phyloP scores from a whole-genome alignment of 2,329 filamentous ascomycete genomes.

The Arthrocladium fulminans region DNA sequence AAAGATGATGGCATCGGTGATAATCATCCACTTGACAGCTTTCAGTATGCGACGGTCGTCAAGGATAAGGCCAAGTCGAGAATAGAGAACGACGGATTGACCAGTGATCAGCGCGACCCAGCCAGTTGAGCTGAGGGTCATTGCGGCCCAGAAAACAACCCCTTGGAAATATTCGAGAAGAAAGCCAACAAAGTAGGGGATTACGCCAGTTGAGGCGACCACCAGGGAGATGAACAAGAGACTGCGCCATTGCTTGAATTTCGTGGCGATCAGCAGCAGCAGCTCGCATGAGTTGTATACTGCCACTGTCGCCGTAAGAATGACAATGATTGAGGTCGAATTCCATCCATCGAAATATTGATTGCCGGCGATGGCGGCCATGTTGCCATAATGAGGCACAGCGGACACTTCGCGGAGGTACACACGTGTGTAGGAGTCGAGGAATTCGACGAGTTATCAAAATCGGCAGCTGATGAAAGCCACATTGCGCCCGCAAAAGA shows the following conservation, averaged over 20 bases:
- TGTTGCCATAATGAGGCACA: background rate
- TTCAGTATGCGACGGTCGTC: slow-evolving; percentile 29
- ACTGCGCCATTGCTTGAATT: slow-evolving; percentile 38
- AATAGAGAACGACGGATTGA: slow-evolving; percentile 43
- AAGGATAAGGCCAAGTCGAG: slow-evolving; percentile 39
- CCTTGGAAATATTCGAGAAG: slow-evolving; percentile 38
- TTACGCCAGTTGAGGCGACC: slow-evolving; percentile 35
- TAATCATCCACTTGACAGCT: slow-evolving; percentile 40
- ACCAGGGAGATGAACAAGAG: slow-evolving; percentile 44
- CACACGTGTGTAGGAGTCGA: background rate
- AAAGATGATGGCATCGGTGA: slow-evolving; percentile 34
- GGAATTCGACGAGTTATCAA: background rate
- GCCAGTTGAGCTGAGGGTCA: slow-evolving; percentile 35
- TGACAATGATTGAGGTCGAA: slow-evolving; percentile 33
- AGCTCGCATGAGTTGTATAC: slow-evolving; percentile 45
- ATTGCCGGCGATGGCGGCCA: slow-evolving; percentile 2
- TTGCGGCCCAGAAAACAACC: slow-evolving; percentile 26
- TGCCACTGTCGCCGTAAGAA: slow-evolving; percentile 37
- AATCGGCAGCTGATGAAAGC: background rate
- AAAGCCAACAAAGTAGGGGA: slow-evolving; percentile 39
- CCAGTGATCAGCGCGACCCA: slow-evolving; percentile 42
- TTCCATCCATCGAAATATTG: slow-evolving; percentile 13
- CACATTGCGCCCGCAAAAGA: background rate
- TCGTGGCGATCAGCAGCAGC: slow-evolving; percentile 39
- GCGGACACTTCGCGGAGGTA: background rate